phyloP scores from a whole-genome alignment of 2,329 filamentous ascomycete genomes.

The Trichoderma koningii region DNA sequence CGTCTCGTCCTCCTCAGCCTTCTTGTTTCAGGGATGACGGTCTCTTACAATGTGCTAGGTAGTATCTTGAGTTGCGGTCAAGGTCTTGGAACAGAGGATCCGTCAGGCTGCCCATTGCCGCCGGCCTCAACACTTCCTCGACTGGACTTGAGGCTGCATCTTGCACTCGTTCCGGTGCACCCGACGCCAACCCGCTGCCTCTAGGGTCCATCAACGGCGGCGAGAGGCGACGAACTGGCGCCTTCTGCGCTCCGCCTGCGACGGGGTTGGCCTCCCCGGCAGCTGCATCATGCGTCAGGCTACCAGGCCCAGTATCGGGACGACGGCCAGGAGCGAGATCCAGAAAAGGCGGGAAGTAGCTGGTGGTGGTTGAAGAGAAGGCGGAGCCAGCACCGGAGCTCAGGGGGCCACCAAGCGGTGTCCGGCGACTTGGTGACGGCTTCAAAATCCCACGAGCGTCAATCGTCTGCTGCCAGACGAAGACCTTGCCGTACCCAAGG shows the following conservation, averaged over 20 bases:
- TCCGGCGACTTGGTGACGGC: constrained; percentile 35
- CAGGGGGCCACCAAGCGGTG: constrained; percentile 25
- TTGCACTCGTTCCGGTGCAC: constrained; percentile 14
- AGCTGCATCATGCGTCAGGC: constrained; percentile 2
- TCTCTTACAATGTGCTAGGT: constrained; percentile 54
- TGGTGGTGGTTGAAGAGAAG: constrained; percentile 16
- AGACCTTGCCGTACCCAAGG: constrained; percentile 62
- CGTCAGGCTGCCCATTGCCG: constrained; percentile 41
- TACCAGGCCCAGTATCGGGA: constrained; percentile 1
- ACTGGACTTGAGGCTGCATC: constrained; percentile 12
- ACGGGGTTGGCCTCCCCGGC: constrained; percentile 12
- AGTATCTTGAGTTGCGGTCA: constrained; percentile 47
- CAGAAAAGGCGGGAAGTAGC: constrained; percentile 26
- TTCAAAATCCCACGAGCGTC: constrained; percentile 52
- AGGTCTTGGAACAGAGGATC: constrained; percentile 61
- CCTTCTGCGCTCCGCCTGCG: constrained; percentile 14
- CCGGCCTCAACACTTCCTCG: constrained; percentile 19
- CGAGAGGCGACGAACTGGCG: constrained; percentile 17
- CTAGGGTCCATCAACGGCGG: constrained; percentile 15
- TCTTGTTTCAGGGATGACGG: not conserved
- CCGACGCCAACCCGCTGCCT: constrained; percentile 20
- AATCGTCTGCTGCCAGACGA: constrained; percentile 60
- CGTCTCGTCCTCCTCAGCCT: constrained; percentile 2
- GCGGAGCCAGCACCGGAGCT: constrained; percentile 19
- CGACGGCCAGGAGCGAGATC: constrained; percentile 1